Base-by-base conservation (phyloP, 2,329 filamentous ascomycete genomes). In the Trichoderma koningii region DNA sequence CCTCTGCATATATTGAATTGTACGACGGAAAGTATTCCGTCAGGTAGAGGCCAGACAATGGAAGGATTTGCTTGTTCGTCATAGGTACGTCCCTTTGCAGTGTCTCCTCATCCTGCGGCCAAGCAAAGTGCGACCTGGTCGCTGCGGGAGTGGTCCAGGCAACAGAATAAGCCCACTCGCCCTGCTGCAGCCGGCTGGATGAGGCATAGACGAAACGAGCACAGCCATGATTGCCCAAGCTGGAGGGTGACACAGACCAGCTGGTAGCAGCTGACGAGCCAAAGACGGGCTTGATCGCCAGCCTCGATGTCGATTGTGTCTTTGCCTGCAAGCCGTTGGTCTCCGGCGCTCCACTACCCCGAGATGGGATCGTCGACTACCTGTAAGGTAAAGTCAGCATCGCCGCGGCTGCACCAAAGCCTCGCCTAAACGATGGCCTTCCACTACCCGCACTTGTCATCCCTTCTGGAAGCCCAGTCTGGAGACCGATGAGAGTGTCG, bases 141-240 rank as follows among this genome's bases (percentile, higher is more conserved):
- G n/a, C 17, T 53, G 48, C n/a, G 14, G 44, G 38, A 41, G 38
- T 12, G 10, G 7, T 5, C 34, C 53, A 44, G 62, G 53, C 45
- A 55, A 57, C 23, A 42, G 51, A 51, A 57, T 56, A 51, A 17
- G 17, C 17, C 21, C 19, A n/a, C 19, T 48, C 21, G 52, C 42
- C 61, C 51, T 63, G 60, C 42, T 55, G 42, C 21, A 28, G 9
- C 7, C 4, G 21, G 28, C 42, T 38, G 15, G n/a, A 23, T 42
- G 41, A 55, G 50, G 60, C 41, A 38, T 53, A 45, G 38, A 23
- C 26, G 38, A 45, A 26, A 23, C 26, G 38, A 63, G 12, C 51
- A 63, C 42, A 55, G 51, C 51, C 51, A 55, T 63, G 42, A 17
- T 28, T 28, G 44, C 52, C 2, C 23, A 50, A 42, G 51, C 61